Evolutionary conservation across 306 rosid species (phyloP).

Genomic region (Clitoria ternatea): DNA sequence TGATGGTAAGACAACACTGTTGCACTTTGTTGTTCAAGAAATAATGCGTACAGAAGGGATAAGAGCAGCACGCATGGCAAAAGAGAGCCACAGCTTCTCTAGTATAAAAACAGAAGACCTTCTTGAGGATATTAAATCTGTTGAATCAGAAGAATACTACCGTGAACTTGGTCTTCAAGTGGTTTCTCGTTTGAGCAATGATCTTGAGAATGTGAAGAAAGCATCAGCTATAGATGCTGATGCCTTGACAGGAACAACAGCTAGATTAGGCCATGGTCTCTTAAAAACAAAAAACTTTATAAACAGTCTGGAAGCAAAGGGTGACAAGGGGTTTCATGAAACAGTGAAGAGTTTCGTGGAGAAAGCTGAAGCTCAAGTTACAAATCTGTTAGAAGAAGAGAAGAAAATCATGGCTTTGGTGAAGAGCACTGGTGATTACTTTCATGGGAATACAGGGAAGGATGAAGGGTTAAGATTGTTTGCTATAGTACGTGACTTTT

Average conservation of each 20-base stretch:
- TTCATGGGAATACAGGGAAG: slow-evolving; percentile 83
- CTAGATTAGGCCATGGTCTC: slow-evolving; percentile 64
- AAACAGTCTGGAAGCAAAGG: slow-evolving; percentile 32
- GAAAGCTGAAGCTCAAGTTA: slow-evolving; percentile 64
- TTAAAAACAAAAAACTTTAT: slow-evolving; percentile 56
- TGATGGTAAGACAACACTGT: slow-evolving; percentile 91
- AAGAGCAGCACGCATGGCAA: slow-evolving; percentile 54
- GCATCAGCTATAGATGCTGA: slow-evolving; percentile 85
- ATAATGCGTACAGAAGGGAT: slow-evolving; percentile 89
- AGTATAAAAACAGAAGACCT: slow-evolving; percentile 64
- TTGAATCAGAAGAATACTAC: slow-evolving; percentile 60
- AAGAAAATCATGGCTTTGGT: slow-evolving; percentile 78
- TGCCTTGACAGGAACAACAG: slow-evolving; percentile 64
- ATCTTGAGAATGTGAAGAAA: slow-evolving; percentile 77
- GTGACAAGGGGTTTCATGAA: slow-evolving; percentile 45
- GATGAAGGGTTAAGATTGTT: slow-evolving; percentile 91
- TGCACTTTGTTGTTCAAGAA: slow-evolving; percentile 92
- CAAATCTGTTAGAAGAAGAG: slow-evolving; percentile 57
- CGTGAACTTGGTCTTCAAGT: slow-evolving; percentile 66
- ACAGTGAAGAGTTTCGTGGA: slow-evolving; percentile 57
- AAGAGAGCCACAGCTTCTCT: slow-evolving; percentile 53
- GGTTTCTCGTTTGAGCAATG: slow-evolving; percentile 65
- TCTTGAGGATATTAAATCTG: slow-evolving; percentile 37
- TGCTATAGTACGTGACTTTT: slow-evolving; percentile 68
- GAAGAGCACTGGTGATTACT: slow-evolving; percentile 89